A percentile compares a stretch with the other conserved stretches of the same genome.
These are phyloP conservation scores for Xylariaceae sp. DNA, from an alignment of 2,329 filamentous ascomycete species.

Conservation along the genomic window DNA sequence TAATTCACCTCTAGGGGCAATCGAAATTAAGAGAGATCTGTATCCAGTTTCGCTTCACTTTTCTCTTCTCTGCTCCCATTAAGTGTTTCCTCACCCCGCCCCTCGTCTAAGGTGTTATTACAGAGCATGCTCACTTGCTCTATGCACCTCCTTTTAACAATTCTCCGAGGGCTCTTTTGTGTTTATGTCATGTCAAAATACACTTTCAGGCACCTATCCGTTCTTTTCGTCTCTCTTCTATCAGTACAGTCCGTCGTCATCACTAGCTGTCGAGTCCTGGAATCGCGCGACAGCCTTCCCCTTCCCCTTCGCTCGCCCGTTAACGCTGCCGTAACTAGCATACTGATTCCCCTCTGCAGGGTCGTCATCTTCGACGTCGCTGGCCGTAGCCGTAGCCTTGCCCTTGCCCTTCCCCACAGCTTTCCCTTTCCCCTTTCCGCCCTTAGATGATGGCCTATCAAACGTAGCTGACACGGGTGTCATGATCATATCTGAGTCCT, in stretches of 20 bases:
- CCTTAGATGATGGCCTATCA: constrained; percentile 11
- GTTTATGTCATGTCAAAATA: no score
- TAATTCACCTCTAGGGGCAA: no score
- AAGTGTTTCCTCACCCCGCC: no score
- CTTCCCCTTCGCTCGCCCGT: constrained; percentile 56
- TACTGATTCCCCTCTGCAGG: constrained; percentile 38
- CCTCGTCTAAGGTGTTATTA: no score
- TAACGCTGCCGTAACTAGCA: constrained; percentile 36
- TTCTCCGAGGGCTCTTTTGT: no score
- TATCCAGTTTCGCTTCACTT: no score
- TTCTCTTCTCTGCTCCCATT: no score
- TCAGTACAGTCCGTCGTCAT: constrained; percentile 63
- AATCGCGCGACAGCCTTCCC: constrained; percentile 61
- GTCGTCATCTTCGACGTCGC: constrained; percentile 42
- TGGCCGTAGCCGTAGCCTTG: constrained; percentile 42
- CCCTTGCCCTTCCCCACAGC: constrained; percentile 47
- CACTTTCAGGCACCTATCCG: no score
- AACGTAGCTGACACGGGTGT: constrained; percentile 27
- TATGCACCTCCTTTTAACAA: neutral
- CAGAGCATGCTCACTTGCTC: no score
- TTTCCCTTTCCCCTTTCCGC: constrained; percentile 44
- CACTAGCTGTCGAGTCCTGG: constrained; percentile 59
- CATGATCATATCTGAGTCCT: constrained; percentile 24
- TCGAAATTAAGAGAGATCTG: no score
- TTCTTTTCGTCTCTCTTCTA: neutral